Evolutionary conservation across 2,329 filamentous ascomycete genomes (phyloP), one percentile per base, ranked within the genome.

Genomic region (Sporothrix luriei): DNA sequence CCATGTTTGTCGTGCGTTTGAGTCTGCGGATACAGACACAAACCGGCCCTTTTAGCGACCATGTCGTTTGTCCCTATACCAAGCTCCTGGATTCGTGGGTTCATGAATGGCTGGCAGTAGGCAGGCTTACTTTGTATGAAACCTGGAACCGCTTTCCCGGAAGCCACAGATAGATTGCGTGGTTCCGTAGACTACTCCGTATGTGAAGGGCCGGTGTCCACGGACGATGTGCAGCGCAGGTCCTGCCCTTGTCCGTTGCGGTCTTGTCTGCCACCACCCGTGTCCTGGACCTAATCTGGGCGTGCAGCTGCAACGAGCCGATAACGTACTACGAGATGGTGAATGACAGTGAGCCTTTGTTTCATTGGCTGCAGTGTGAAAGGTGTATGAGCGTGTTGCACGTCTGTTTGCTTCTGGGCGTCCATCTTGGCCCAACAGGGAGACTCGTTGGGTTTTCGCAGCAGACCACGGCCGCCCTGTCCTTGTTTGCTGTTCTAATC

Each of bases 111-210:
- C 33, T 19, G 14, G 48, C 6, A n/a, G 6, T n/a, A n/a, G 48
- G 48, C 61, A n/a, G 61, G 43, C 61, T 16, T 33, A 4, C 61
- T 64, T n/a, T 66, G 46, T 52, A 66, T 40, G 62, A 52, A 66
- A 40, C 62, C 9, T 19, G n/a, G 10, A 40, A 40, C 26, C 48
- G 9, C 16, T 24, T 6, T 66, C 6, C 46, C 26, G 26, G 26
- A 6, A 40, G 46, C 24, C 61, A 10, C 24, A 49, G 16, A 46
- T 46, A 61, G n/a, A 61, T 46, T 61, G 38, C 38, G 38, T 43
- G 57, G 11, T 33, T 33, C 43, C 26, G 61, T 33, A 2, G 61
- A 33, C 33, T 21, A 19, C 40, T 7, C 29, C 13, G 5, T 49
- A 51, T 65, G 43, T 26, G 33, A 13, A 13, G 21, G 38, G 4